Conservation (phyloP, 257 asterid genomes). For the Leonotis leonurus region DNA sequence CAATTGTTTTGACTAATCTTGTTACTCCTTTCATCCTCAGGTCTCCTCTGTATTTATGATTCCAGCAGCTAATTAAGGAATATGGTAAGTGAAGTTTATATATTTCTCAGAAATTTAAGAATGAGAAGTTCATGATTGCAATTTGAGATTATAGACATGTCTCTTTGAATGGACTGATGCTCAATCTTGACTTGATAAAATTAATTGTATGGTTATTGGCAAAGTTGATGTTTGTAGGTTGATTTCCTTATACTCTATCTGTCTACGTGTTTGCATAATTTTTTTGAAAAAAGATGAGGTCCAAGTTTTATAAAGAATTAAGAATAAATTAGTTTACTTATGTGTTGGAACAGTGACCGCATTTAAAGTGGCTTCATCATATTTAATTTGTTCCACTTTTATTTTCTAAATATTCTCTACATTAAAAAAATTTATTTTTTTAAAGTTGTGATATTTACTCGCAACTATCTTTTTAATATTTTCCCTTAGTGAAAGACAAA, state of each 20-base stretch:
- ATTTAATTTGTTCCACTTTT: too few species aligned
- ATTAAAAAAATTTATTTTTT: too few species aligned
- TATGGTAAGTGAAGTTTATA: constrained; percentile 2
- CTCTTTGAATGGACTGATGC: neutral
- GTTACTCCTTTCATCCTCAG: neutral
- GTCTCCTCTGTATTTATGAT: neutral
- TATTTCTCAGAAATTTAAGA: neutral
- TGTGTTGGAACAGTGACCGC: neutral
- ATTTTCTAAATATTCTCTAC: too few species aligned
- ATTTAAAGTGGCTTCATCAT: neutral
- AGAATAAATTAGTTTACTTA: too few species aligned
- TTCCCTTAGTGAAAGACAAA: too few species aligned
- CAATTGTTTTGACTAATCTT: neutral
- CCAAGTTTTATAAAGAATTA: too few species aligned
- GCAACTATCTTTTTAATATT: too few species aligned
- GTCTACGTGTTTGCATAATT: too few species aligned
- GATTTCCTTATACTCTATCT: too few species aligned
- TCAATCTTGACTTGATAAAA: neutral
- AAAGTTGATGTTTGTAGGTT: neutral
- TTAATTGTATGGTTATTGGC: neutral
- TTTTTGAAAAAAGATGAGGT: too few species aligned
- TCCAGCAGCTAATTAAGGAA: neutral
- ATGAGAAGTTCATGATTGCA: neutral
- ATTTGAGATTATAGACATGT: neutral
- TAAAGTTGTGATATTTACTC: too few species aligned